Percentiles rank a stretch among this genome's conserved stretches.
Conservation (phyloP, 805 yeast genomes). For the Suhomyces sp. region DNA sequence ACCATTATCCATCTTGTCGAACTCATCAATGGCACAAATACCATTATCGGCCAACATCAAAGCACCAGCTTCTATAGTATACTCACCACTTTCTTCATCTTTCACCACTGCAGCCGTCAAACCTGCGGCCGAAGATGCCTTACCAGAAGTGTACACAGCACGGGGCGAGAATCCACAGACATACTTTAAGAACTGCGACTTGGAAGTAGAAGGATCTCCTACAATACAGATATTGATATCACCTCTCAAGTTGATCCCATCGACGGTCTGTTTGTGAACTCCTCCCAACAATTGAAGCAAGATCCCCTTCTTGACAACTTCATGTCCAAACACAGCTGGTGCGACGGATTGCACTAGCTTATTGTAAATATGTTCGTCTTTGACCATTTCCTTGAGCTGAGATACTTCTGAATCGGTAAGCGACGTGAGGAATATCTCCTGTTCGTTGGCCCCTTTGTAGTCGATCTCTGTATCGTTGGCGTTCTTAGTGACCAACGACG, state of each 20-base stretch:
- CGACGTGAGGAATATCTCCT: slow-evolving; percentile 74
- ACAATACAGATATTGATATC: slow-evolving; percentile 95
- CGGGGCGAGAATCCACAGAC: slow-evolving; percentile 90
- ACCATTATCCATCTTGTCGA: slow-evolving; percentile 92
- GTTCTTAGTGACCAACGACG: slow-evolving; percentile 49
- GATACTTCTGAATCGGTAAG: slow-evolving; percentile 77
- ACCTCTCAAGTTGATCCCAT: slow-evolving; percentile 93
- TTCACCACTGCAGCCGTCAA: slow-evolving; percentile 96
- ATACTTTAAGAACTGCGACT: slow-evolving; percentile 92
- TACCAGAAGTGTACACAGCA: slow-evolving; percentile 95
- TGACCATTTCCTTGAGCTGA: slow-evolving; percentile 86
- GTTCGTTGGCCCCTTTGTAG: slow-evolving; percentile 60
- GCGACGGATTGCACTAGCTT: slow-evolving; percentile 86
- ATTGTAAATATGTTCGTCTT: slow-evolving; percentile 78
- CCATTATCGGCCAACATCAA: slow-evolving; percentile 98
- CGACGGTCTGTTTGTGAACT: slow-evolving; percentile 89
- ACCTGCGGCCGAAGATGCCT: slow-evolving; percentile 98
- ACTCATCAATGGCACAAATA: slow-evolving; percentile 97
- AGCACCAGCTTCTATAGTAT: slow-evolving; percentile 98
- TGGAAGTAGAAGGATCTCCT: slow-evolving; percentile 97
- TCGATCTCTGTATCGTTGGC: slow-evolving; percentile 22
- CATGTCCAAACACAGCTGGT: slow-evolving; percentile 96
- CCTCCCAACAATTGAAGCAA: slow-evolving; percentile 89
- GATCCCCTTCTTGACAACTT: slow-evolving; percentile 87
- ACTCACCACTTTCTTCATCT: slow-evolving; percentile 96